These are phyloP conservation scores for Bipolaris sorokiniana DNA, from an alignment of 2,329 filamentous ascomycete species.

Conservation along the genomic window DNA sequence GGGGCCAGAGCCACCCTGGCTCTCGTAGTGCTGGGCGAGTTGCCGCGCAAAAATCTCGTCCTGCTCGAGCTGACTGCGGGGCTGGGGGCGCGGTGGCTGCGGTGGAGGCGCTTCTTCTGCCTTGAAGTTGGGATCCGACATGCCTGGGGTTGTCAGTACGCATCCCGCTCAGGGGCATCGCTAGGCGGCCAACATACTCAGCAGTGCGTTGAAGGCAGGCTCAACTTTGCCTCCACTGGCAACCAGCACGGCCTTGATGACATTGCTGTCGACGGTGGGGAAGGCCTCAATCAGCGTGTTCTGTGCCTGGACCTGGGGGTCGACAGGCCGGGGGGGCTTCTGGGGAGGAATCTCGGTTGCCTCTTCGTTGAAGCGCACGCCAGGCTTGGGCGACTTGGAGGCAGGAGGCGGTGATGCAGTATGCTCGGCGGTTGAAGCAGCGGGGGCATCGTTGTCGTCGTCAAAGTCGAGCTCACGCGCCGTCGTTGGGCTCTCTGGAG, in stretches of 20 bases:
- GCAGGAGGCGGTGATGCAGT: constrained; percentile 46
- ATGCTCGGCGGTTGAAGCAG: constrained; percentile 32
- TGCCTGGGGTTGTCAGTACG: constrained; percentile 48
- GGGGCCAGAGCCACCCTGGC: constrained; percentile 34
- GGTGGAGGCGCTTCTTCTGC: constrained; percentile 67
- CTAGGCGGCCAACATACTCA: constrained; percentile 63
- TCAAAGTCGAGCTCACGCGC: constrained; percentile 64
- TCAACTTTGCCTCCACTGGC: constrained; percentile 89
- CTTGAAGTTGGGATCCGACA: constrained; percentile 61
- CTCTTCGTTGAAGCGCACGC: constrained; percentile 56
- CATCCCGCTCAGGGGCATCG: neutral
- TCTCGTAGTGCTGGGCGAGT: constrained; percentile 86
- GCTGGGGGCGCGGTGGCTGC: constrained; percentile 77
- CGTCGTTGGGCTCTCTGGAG: constrained; percentile 54
- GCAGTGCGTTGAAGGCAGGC: constrained; percentile 90
- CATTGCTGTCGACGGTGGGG: constrained; percentile 76
- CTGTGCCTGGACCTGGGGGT: constrained; percentile 82
- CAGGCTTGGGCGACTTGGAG: constrained; percentile 50
- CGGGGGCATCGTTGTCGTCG: constrained; percentile 58
- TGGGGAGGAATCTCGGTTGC: constrained; percentile 63
- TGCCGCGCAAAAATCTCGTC: constrained; percentile 93
- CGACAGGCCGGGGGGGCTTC: constrained; percentile 84
- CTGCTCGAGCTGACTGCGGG: constrained; percentile 81
- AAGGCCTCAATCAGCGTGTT: constrained; percentile 93
- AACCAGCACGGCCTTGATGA: constrained; percentile 85